Conservation (phyloP, 129 eudicot genomes). For the Rutidosis leptorrhynchoides region DNA sequence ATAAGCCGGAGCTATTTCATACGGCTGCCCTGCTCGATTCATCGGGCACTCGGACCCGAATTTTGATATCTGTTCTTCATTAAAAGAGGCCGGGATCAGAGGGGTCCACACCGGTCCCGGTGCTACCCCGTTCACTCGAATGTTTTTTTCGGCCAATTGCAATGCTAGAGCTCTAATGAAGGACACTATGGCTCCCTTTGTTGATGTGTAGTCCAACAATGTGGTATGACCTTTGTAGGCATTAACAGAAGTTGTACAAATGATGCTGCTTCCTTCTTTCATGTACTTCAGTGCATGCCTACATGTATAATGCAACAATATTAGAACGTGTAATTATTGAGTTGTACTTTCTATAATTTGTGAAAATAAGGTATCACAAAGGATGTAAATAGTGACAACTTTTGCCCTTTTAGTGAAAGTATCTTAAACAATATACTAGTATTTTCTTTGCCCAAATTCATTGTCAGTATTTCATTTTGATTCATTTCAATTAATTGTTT, state of each 20-base stretch:
- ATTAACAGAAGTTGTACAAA: conserved; percentile 68
- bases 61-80: conserved; percentile 43
- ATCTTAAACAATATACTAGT: too few species aligned
- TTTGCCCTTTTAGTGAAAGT: too few species aligned
- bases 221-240: conserved; percentile 67
- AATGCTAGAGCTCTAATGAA: conserved; percentile 77
- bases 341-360: background rate
- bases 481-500: too few species aligned
- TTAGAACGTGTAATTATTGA: background rate
- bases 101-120: conserved; percentile 98
- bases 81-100: conserved; percentile 67
- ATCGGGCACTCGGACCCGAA: conserved; percentile 78
- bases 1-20: conserved; percentile 64
- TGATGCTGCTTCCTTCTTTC: conserved; percentile 67
- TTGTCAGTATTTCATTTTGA: too few species aligned
- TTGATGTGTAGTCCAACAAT: conserved; percentile 66
- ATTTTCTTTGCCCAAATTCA: too few species aligned
- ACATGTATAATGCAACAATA: background rate
- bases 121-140: conserved; percentile 86
- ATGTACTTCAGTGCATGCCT: conserved; percentile 89
- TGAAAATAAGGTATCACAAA: background rate
- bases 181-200: conserved; percentile 85
- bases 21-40: conserved; percentile 83
- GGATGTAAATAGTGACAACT: too few species aligned
- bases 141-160: conserved; percentile 59